Conservation (phyloP, 2,329 filamentous ascomycete species). For the Apiospora saccharicola region DNA sequence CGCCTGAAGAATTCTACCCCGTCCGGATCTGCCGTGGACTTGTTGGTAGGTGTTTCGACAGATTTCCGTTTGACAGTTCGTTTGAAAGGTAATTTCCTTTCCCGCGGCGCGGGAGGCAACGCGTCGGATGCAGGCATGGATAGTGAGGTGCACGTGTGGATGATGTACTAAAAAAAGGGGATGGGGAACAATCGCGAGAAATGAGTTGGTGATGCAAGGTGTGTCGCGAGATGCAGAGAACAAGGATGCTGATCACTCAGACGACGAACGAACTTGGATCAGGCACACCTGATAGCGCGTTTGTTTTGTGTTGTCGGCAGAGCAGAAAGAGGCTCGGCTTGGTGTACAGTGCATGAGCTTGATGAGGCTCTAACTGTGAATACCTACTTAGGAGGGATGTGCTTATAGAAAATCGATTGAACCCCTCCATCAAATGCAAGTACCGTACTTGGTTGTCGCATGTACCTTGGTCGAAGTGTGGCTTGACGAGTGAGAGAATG, state of each 20-base stretch:
- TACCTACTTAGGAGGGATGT: background rate
- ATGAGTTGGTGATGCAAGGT: background rate
- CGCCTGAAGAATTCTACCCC: conserved; percentile 58
- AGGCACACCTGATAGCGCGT: background rate
- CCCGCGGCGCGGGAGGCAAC: conserved; percentile 32
- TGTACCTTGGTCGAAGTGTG: conserved; percentile 7
- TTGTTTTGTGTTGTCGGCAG: background rate
- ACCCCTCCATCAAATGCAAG: conserved; percentile 9
- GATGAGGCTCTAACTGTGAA: background rate
- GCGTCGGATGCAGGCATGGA: conserved; percentile 59
- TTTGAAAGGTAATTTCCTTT: conserved; percentile 57
- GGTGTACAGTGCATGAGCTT: conserved; percentile 2
- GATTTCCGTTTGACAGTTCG: conserved; percentile 51
- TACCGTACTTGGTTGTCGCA: background rate
- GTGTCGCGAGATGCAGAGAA: background rate
- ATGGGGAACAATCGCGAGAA: background rate
- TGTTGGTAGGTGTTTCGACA: conserved; percentile 35
- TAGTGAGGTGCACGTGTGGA: conserved; percentile 73
- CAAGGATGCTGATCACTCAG: background rate
- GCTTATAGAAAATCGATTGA: conserved; percentile 1
- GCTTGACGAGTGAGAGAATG: background rate
- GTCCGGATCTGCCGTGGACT: conserved; percentile 37
- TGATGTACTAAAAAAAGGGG: conserved; percentile 8
- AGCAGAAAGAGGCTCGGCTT: background rate
- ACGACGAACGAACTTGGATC: background rate